Evolutionary conservation across 257 asterid genomes (phyloP).

Genomic region (Agastache rugosa): DNA sequence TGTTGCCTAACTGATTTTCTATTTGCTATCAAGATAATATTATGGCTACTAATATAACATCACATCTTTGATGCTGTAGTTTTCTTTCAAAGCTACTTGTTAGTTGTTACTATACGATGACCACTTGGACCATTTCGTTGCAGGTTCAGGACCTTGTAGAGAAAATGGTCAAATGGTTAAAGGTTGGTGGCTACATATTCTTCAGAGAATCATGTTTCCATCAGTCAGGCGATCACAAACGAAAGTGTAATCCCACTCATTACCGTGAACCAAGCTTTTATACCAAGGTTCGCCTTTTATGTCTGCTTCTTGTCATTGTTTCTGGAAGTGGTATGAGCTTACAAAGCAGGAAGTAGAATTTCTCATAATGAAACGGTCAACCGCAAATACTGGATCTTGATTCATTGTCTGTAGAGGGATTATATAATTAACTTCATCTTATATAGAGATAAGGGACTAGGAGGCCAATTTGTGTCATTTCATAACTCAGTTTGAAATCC

Average conservation of each 20-base stretch:
- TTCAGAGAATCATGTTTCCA: conserved; percentile 98
- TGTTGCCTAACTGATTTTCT: background rate
- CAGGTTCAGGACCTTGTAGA: conserved; percentile 76
- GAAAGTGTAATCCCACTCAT: conserved; percentile 88
- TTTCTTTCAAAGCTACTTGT: background rate
- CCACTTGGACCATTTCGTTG: conserved; percentile 33
- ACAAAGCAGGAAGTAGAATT: background rate
- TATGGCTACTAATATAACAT: background rate
- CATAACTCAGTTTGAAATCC: background rate
- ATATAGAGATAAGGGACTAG: background rate
- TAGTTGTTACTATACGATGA: background rate
- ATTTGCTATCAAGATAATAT: background rate
- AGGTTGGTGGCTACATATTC: conserved; percentile 91
- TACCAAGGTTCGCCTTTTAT: conserved; percentile 66
- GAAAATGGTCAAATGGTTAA: conserved; percentile 89
- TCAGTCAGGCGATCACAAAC: conserved; percentile 93
- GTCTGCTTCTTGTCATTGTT: background rate
- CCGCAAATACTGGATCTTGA: background rate
- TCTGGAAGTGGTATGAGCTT: background rate
- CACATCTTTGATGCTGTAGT: background rate
- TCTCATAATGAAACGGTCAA: background rate
- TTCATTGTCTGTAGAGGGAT: background rate
- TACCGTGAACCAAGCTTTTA: conserved; percentile 96
- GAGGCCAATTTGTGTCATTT: background rate
- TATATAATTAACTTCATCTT: background rate